Evolutionary conservation across 306 rosid genomes (phyloP).

Genomic region (Rosa multiflora): DNA sequence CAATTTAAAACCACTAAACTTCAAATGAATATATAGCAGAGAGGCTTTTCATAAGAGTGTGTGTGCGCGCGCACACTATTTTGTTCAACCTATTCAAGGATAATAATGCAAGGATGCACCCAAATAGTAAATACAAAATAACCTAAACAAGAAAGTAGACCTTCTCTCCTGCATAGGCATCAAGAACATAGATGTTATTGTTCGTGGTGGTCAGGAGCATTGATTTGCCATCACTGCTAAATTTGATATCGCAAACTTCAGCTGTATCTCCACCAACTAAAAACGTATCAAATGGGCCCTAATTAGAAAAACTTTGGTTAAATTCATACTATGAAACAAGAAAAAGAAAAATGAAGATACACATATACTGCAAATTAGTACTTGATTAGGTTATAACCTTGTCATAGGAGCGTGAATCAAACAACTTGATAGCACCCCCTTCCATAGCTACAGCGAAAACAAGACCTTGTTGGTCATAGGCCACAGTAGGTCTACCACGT

Average conservation of each 20-base stretch:
- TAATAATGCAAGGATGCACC: neutral
- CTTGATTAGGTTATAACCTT: slow-evolving; percentile 55
- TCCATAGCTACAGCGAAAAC: slow-evolving; percentile 99
- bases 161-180: slow-evolving; percentile 96
- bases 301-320: slow-evolving; percentile 34
- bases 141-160: slow-evolving; percentile 38
- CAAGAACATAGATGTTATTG: slow-evolving; percentile 85
- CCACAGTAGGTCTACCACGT: slow-evolving; percentile 96
- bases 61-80: neutral
- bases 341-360: neutral
- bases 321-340: slow-evolving; percentile 4
- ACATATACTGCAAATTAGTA: slow-evolving; percentile 14
- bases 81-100: neutral
- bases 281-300: slow-evolving; percentile 99
- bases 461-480: slow-evolving; percentile 98
- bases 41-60: neutral
- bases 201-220: slow-evolving; percentile 92
- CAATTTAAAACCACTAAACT: neutral
- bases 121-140: neutral
- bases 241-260: slow-evolving; percentile 95
- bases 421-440: slow-evolving; percentile 96
- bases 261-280: slow-evolving; percentile 97
- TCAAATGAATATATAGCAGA: neutral
- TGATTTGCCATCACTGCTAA: slow-evolving; percentile 95
- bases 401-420: slow-evolving; percentile 95